Evolutionary conservation across 306 rosid genomes (phyloP).

Genomic region (Datisca glomerata): DNA sequence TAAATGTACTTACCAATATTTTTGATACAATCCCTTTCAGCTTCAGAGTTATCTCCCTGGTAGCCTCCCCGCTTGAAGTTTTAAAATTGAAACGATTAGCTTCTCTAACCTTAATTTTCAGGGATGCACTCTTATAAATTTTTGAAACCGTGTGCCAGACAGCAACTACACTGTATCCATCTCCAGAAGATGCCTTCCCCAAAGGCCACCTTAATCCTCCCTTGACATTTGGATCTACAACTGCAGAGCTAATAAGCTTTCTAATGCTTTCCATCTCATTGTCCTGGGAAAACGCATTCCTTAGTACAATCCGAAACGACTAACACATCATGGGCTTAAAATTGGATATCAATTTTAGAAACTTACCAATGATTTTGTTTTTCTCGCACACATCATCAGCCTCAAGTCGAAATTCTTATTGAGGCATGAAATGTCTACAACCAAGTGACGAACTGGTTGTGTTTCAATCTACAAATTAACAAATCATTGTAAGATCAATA

Average conservation of each 20-base stretch:
- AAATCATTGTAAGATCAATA: neutral
- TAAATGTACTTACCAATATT: conserved; percentile 23
- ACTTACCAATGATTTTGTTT: too few species aligned
- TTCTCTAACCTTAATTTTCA: conserved; percentile 31
- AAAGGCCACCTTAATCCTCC: conserved; percentile 60
- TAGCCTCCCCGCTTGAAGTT: conserved; percentile 26
- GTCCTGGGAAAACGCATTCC: conserved; percentile 29
- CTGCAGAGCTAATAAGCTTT: conserved; percentile 31
- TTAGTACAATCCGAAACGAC: too few species aligned
- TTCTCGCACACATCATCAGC: conserved; percentile 27
- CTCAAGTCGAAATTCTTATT: conserved; percentile 37
- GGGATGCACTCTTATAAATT: conserved; percentile 15
- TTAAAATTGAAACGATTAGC: conserved; percentile 35
- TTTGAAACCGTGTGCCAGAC: conserved; percentile 26
- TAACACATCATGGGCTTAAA: too few species aligned
- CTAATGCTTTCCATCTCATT: conserved; percentile 34
- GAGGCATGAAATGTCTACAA: conserved; percentile 30
- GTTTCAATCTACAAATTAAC: conserved; percentile 24
- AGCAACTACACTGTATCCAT: conserved; percentile 28
- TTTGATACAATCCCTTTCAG: conserved; percentile 21
- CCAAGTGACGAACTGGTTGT: conserved; percentile 28
- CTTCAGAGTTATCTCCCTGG: conserved; percentile 24
- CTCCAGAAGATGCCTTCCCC: conserved; percentile 30
- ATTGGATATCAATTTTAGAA: too few species aligned
- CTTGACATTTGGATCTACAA: conserved; percentile 35